Percentiles rank a stretch among this genome's conserved stretches.
These are phyloP conservation scores for Trichosporon ovoides DNA, from an alignment of 1,284 basidiomycete genomes.

Conservation along the genomic window DNA sequence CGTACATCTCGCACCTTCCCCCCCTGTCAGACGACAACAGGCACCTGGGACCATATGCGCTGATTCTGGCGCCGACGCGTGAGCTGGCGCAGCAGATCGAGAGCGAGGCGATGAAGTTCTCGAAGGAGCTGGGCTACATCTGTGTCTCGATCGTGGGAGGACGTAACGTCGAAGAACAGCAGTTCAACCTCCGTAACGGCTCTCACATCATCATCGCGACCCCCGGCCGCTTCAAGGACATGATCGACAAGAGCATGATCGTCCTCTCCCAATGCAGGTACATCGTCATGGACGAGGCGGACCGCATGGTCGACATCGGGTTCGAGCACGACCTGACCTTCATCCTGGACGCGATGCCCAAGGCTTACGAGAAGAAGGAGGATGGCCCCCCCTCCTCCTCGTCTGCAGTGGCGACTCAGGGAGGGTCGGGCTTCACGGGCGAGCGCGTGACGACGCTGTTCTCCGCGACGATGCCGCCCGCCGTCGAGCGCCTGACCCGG, in stretches of 20 bases:
- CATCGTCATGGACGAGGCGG: conserved; percentile 98
- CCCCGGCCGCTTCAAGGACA: conserved; percentile 94
- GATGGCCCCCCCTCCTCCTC: too few relatives aligned
- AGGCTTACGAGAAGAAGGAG: conserved; percentile 71
- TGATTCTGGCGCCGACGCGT: conserved; percentile 84
- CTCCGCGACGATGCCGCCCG: conserved; percentile 96
- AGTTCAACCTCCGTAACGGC: conserved; percentile 89
- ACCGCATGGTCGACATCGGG: conserved; percentile 96
- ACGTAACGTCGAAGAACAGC: conserved; percentile 89
- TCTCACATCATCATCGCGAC: conserved; percentile 98
- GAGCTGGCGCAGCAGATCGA: conserved; percentile 98
- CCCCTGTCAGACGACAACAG: conserved; percentile 83
- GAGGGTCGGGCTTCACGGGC: conserved; percentile 52
- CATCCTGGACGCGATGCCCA: conserved; percentile 87
- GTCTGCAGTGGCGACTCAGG: conserved; percentile 42
- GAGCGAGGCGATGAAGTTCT: conserved; percentile 85
- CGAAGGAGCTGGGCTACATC: conserved; percentile 74
- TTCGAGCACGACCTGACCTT: conserved; percentile 92
- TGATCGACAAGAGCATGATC: conserved; percentile 89
- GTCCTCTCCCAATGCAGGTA: conserved; percentile 95
- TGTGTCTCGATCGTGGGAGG: conserved; percentile 98
- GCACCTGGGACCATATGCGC: conserved; percentile 85
- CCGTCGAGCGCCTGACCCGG: conserved; percentile 86
- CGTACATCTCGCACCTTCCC: conserved; percentile 83
- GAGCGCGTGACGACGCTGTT: conserved; percentile 87